Conservation (phyloP, 2,329 filamentous ascomycete species). For the Aspergillus hiratsukae region DNA sequence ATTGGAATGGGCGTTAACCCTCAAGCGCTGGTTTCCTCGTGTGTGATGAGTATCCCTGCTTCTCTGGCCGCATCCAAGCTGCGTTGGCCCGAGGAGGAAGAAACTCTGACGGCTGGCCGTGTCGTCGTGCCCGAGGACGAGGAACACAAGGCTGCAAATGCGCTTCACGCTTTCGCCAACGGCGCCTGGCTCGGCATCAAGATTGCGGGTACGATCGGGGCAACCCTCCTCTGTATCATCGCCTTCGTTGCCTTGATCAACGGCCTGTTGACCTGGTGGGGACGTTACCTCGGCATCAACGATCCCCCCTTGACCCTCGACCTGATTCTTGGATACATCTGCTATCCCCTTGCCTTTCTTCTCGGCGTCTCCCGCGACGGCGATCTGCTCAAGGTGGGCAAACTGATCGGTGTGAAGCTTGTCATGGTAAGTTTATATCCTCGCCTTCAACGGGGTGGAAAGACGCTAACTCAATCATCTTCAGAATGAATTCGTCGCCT, state of each 20-base stretch:
- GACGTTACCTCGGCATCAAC: constrained; percentile 69
- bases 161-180: constrained; percentile 78
- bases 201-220: constrained; percentile 77
- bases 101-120: constrained; percentile 75
- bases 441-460: not conserved
- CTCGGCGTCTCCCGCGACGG: constrained; percentile 66
- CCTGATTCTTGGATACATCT: constrained; percentile 70
- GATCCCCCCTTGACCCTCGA: constrained; percentile 68
- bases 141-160: constrained; percentile 67
- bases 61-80: constrained; percentile 86
- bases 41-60: constrained; percentile 92
- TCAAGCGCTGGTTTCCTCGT: constrained; percentile 81
- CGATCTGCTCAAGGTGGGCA: constrained; percentile 65
- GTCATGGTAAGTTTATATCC: constrained; percentile 54
- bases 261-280: constrained; percentile 78
- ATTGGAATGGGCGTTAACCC: constrained; percentile 78
- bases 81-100: constrained; percentile 82
- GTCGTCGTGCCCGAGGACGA: constrained; percentile 77
- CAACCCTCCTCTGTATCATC: constrained; percentile 78
- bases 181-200: constrained; percentile 83
- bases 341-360: constrained; percentile 76
- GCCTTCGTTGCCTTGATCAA: constrained; percentile 70
- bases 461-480: not conserved
- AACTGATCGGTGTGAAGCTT: constrained; percentile 80
- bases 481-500: constrained; percentile 75